phyloP scores from a whole-genome alignment of 768 basidiomycete genomes.

The Serendipita vermifera region DNA sequence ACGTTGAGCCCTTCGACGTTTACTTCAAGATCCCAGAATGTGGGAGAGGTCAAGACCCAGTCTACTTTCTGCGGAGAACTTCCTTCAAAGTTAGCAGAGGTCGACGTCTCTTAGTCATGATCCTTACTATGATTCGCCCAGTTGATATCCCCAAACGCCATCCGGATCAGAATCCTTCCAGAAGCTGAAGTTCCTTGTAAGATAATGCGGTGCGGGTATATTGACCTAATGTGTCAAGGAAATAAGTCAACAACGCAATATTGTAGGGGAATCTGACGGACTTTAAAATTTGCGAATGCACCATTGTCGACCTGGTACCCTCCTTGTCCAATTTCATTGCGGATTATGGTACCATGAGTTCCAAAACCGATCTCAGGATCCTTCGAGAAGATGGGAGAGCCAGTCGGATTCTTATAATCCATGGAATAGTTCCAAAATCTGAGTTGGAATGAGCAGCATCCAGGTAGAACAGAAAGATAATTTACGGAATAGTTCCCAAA shows the following conservation, averaged over 20 bases:
- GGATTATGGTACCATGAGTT: neutral
- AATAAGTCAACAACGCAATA: neutral
- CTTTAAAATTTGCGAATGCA: neutral
- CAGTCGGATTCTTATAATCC: neutral
- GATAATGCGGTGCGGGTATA: neutral
- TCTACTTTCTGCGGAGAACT: neutral
- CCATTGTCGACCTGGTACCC: slow-evolving; percentile 7
- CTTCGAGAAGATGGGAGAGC: neutral
- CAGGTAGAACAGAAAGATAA: neutral
- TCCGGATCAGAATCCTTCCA: neutral
- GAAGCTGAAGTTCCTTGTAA: neutral
- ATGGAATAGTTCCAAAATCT: neutral
- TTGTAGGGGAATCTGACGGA: neutral
- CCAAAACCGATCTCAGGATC: neutral
- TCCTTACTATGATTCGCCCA: neutral
- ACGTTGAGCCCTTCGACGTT: neutral
- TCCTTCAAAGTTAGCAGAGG: neutral
- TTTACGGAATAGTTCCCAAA: neutral
- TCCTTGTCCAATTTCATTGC: neutral
- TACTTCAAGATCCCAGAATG: neutral
- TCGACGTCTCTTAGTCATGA: neutral
- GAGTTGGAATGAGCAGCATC: neutral
- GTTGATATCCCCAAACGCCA: neutral
- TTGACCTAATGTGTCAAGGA: neutral
- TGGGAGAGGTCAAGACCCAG: neutral